Evolutionary conservation across 2,329 filamentous ascomycete genomes (phyloP), one percentile per base, ranked within the genome.

Genomic region (Gaeumannomyces sp.): DNA sequence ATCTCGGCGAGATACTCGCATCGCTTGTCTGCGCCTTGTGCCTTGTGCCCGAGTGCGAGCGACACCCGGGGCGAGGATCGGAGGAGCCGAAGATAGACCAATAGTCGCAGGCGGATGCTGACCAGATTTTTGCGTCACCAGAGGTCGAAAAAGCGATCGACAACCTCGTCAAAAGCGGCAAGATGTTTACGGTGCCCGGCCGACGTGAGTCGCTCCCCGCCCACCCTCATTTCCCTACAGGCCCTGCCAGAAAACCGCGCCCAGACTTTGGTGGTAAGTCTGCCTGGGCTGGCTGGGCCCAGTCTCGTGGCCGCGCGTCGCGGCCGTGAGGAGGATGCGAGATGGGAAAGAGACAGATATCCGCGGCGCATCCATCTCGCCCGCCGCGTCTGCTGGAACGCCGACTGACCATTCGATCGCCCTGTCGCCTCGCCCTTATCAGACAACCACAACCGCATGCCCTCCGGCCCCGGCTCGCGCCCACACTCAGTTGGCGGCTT

Each of bases 61-160:
- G 11, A 59, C 38, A 38, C 28, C 25, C 4, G 10, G 27, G 22
- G 27, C 6, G 25, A 16, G 29, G 28, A 38, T 50, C 5, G 31
- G 16, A 19, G 14, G 38, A 45, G 38, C 13, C 5, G 38, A 45
- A 4, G 14, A 45, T 45, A 45, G 16, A 45, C 11, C 2, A 45
- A 45, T 4, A 45, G 14, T 19, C 16, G 38, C 38, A 16, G 13
- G 59, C 35, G 33, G 38, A 33, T 63, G 59, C 68, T 72, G 65
- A 70, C 68, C n/a, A 61, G 8, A 11, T 25, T 29, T 53, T 50
- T 13, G 13, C 25, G 8, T 76, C 66, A 77, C 70, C 74, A 97
- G 95, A 99, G 86, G 93, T 99, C 72, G 95, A 98, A 70, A 90
- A 94, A 75, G 94, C 94, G 71, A 88, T 94, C 73, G 95, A 98